These are phyloP conservation scores for Bipolaris zeicola DNA, from an alignment of 2,329 filamentous ascomycete genomes.

Conservation along the genomic window DNA sequence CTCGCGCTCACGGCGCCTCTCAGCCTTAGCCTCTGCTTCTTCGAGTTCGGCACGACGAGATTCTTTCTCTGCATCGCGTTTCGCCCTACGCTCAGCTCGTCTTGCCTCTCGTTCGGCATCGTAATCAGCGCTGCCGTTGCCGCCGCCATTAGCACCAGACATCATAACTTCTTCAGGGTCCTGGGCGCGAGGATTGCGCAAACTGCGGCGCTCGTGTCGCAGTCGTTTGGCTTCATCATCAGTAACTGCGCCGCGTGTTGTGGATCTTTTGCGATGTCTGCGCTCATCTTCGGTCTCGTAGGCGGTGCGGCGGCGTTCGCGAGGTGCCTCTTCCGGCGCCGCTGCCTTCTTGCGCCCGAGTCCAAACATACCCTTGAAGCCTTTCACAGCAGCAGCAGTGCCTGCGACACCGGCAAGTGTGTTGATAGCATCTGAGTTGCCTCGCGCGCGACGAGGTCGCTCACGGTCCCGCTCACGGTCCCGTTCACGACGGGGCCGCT, in stretches of 20 bases:
- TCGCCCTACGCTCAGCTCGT: conserved; percentile 43
- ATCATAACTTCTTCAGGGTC: conserved; percentile 36
- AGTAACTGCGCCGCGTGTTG: conserved; percentile 40
- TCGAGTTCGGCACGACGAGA: conserved; percentile 41
- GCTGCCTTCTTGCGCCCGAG: conserved; percentile 45
- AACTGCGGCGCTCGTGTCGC: conserved; percentile 45
- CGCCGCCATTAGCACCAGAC: conserved; percentile 31
- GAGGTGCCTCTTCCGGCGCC: conserved; percentile 36
- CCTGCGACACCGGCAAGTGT: conserved; percentile 38
- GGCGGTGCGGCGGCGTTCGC: conserved; percentile 40
- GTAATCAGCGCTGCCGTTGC: conserved; percentile 38
- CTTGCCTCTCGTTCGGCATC: conserved; percentile 48
- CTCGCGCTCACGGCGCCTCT: conserved; percentile 47
- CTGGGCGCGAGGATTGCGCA: conserved; percentile 33
- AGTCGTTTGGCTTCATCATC: conserved; percentile 47
- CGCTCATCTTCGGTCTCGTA: conserved; percentile 48
- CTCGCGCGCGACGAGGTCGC: conserved; percentile 55
- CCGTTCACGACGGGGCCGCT: conserved; percentile 51
- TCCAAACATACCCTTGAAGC: conserved; percentile 61
- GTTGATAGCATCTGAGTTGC: conserved; percentile 67
- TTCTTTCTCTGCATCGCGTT: conserved; percentile 45
- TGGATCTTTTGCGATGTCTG: conserved; percentile 46
- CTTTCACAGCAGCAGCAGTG: conserved; percentile 53
- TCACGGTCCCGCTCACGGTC: conserved; percentile 44
- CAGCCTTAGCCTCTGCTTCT: conserved; percentile 45